Base-by-base conservation (phyloP, 192 early-diverging fungal genomes). In the Irineochytrium annulatum region DNA sequence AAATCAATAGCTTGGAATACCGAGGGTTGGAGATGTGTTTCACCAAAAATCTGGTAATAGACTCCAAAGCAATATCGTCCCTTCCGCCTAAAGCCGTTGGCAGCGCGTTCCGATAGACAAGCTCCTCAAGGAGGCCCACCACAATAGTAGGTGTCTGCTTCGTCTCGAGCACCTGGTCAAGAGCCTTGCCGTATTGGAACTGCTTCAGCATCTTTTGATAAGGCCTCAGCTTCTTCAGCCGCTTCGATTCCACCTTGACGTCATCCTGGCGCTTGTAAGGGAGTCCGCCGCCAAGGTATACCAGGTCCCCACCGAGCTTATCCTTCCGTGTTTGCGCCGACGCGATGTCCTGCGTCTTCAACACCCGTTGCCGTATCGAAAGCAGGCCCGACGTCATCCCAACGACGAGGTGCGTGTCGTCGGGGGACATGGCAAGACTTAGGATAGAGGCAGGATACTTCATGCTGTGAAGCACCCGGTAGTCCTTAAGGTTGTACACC, bases 321-420 rank as follows among this genome's bases (percentile, higher is more conserved):
- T 77, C 70, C 55, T 56, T 83, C 73, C 19, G 60, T 45, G 3
- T 52, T 68, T 19, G 73, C 49, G 53, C 76, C 67, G 6, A 16
- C 4, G 61, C 64, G 19, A 82, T 66, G 60, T 95, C 93, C 34
- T 81, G 77, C 30, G 87, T 81, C 60, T 91, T 87, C 17, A 89
- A 78, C n/a, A 82, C 76, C 45, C 94, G 83, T 55, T 89, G 86
- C 44, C 91, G 89, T 55, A 96, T 83, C 33, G 91, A 88, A 3
- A 99, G 77, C 33, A 92, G 73, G 32, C 96, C 92, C 33, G 82
- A 86, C 39, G 89, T 81, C 92, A 95, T 97, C 59, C 96, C 96
- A 22, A 90, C 91, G 0, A 85, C 91, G 55, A 99, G 71, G 57
- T 88, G 85, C 13, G 90, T 89, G 63, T 94, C 89, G 65, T 93